These are phyloP conservation scores for Moesziomyces sp. DNA, from an alignment of 1,284 basidiomycete species.

Conservation along the genomic window DNA sequence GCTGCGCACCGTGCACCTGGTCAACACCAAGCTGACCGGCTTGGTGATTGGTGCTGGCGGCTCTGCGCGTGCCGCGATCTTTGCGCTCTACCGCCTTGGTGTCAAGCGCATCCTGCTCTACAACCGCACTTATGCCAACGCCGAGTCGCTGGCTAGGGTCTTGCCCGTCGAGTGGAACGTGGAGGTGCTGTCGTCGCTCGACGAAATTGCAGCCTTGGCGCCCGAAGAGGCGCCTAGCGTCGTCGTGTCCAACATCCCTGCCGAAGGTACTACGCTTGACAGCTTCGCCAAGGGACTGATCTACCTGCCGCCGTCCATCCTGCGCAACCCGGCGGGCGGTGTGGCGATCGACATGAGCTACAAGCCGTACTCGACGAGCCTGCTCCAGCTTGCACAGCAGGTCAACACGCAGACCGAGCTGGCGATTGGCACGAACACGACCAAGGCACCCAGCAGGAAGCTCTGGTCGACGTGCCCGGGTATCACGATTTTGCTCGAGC, in stretches of 20 bases:
- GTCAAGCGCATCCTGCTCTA: slow-evolving; percentile 58
- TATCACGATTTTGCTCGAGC: slow-evolving; percentile 63
- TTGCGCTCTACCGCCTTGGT: slow-evolving; percentile 62
- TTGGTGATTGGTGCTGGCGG: slow-evolving; percentile 67
- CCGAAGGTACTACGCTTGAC: slow-evolving; percentile 54
- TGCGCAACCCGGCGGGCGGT: slow-evolving; percentile 52
- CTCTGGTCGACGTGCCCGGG: slow-evolving; percentile 60
- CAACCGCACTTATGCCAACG: slow-evolving; percentile 64
- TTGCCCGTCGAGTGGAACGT: slow-evolving; percentile 63
- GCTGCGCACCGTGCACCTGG: slow-evolving; percentile 41
- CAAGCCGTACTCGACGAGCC: slow-evolving; percentile 61
- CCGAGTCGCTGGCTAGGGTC: slow-evolving; percentile 44
- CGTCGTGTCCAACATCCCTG: slow-evolving; percentile 64
- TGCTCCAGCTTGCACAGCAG: slow-evolving; percentile 49
- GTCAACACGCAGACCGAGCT: slow-evolving; percentile 18
- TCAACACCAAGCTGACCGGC: slow-evolving; percentile 39
- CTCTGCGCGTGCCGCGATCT: slow-evolving; percentile 64
- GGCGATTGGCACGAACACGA: slow-evolving; percentile 17
- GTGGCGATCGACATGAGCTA: slow-evolving; percentile 67
- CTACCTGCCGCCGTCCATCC: slow-evolving; percentile 47
- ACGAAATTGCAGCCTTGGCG: slow-evolving; percentile 21
- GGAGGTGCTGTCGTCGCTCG: slow-evolving; percentile 43
- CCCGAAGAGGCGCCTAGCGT: slow-evolving; percentile 24
- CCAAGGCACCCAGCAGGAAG: slow-evolving; percentile 15
- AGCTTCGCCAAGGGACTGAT: slow-evolving; percentile 19